Evolutionary conservation across 2,329 filamentous ascomycete species (phyloP).

Genomic region (Venturia effusa): DNA sequence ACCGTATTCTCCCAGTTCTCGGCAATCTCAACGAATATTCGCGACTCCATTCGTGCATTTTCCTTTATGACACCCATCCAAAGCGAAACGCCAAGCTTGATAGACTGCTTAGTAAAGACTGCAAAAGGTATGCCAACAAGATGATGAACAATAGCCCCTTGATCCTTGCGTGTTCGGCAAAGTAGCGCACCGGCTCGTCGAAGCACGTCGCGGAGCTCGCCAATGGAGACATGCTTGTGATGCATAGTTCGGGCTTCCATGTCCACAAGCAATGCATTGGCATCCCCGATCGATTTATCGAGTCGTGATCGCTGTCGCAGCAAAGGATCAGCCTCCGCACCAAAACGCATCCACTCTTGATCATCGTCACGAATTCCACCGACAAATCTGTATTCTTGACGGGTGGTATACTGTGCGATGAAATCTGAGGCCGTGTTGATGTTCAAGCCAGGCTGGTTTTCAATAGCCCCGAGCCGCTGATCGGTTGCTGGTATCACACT

Average conservation of each 20-base stretch:
- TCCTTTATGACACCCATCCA: conserved; percentile 98
- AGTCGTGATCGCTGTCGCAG: conserved; percentile 15
- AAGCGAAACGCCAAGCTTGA: conserved; percentile 87
- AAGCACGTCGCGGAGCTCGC: conserved; percentile 70
- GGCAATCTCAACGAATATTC: conserved; percentile 75
- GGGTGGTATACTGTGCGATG: conserved; percentile 90
- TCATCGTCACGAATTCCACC: conserved; percentile 63
- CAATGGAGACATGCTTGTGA: conserved; percentile 58
- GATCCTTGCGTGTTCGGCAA: conserved; percentile 64
- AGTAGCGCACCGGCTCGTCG: conserved; percentile 77
- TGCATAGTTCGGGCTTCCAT: conserved; percentile 61
- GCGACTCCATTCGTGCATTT: conserved; percentile 77
- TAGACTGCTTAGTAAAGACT: conserved; percentile 87
- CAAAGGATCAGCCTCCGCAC: conserved; percentile 12
- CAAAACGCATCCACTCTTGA: conserved; percentile 52
- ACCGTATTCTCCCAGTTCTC: conserved; percentile 87
- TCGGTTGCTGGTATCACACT: conserved; percentile 77
- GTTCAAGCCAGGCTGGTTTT: conserved; percentile 58
- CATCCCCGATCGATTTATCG: conserved; percentile 36
- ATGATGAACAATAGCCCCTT: conserved; percentile 71
- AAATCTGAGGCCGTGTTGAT: conserved; percentile 95
- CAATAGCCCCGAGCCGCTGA: conserved; percentile 70
- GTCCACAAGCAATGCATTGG: conserved; percentile 53
- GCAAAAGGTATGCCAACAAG: conserved; percentile 88
- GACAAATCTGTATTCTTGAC: conserved; percentile 87